Base-by-base conservation (phyloP, 1,284 basidiomycete genomes). In the Sutorius eximius region DNA sequence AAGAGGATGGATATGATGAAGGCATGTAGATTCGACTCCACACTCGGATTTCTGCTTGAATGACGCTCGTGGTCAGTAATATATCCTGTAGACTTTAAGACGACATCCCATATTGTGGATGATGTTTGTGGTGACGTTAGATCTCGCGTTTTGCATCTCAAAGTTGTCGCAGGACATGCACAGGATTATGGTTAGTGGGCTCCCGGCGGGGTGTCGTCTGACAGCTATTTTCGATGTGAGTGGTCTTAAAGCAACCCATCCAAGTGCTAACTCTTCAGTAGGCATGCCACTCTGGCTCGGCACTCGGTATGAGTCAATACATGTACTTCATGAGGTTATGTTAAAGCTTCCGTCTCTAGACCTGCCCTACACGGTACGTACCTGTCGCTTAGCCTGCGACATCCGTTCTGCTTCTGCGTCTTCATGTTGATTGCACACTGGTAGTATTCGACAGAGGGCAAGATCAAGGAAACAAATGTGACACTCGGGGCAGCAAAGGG, bases 391-490 rank as follows among this genome's bases (percentile, higher is more conserved):
- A 34, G 22, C 29, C 48, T 37, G 32, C 30, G 15, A 9, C 7
- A 9, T 3, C 13, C 16, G 22, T 30, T 33, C 22, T 43, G 18
- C 5, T 40, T 16, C 7, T 44, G 12, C 43, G 29, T 45, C 38
- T 44, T 49, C 12, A 56, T 46, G 11, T 13, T 37, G 41, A 49
- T 49, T 6, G 22, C 30, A 41, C 53, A 3, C 27, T 48, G 47
- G 10, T 18, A 89, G 85, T 97, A 96, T 75, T 89, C 91, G 30
- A 95, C 93, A 7, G 91, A 95, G 72, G 94, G 94, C 51, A 95
- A 91, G 67, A 78, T 97, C 71, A 97, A 97, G 72, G 93, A 95
- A 68, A 91, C 93, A 33, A 95, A 95, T 70, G 75, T 93, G 18
- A 82, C 84, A 4, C 80, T 83, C 5, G 90, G 88, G 68, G 89